Percentiles rank a stretch among this genome's conserved stretches.
phyloP scores from a whole-genome alignment of 768 basidiomycete species.

The Artomyces pyxidatus region DNA sequence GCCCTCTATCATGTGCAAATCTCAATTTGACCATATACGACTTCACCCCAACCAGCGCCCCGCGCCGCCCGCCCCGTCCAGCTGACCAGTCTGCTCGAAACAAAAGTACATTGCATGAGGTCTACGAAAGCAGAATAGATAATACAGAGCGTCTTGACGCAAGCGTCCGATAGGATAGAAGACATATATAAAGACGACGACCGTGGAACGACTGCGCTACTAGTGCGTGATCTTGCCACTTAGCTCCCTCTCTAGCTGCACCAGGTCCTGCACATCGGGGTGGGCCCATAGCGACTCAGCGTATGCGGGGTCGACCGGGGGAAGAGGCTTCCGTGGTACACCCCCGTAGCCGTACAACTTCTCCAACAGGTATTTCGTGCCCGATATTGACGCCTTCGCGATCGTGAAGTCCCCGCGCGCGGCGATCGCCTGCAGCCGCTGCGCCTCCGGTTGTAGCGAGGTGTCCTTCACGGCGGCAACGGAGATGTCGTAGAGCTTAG shows the following conservation, averaged over 20 bases:
- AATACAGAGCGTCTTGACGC: too few relatives aligned
- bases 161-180: too few relatives aligned
- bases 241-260: constrained; percentile 53
- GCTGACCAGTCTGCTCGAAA: too few relatives aligned
- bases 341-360: constrained; percentile 79
- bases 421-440: constrained; percentile 70
- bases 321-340: constrained; percentile 66
- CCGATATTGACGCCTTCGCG: constrained; percentile 65
- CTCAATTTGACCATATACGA: too few relatives aligned
- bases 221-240: constrained; percentile 30
- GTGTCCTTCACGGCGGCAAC: constrained; percentile 47
- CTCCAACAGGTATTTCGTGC: constrained; percentile 76
- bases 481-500: constrained; percentile 54
- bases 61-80: too few relatives aligned
- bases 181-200: too few relatives aligned
- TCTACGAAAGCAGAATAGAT: too few relatives aligned
- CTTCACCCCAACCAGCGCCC: too few relatives aligned
- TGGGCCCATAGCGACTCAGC: constrained; percentile 66
- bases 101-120: too few relatives aligned
- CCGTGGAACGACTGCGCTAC: too few relatives aligned
- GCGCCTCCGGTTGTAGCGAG: constrained; percentile 56
- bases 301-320: constrained; percentile 47
- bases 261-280: constrained; percentile 58
- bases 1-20: too few relatives aligned
- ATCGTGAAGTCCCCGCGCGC: constrained; percentile 78